A percentile compares a stretch with the other conserved stretches of the same genome.
These are phyloP conservation scores for Aspergillus tamarii DNA, from an alignment of 2,329 filamentous ascomycete genomes.

Conservation along the genomic window DNA sequence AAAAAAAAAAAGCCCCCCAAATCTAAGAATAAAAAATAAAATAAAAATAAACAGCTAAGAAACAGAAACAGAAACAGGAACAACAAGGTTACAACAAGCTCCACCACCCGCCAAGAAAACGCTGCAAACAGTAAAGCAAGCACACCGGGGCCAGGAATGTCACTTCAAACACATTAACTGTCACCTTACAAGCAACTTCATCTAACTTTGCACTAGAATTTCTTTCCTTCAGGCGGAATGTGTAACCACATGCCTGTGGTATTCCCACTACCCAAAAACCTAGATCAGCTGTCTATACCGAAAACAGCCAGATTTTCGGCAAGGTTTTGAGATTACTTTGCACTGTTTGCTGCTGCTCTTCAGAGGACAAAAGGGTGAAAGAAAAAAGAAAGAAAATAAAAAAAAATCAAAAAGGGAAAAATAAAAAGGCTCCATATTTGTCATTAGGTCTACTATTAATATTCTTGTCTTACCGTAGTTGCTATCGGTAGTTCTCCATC, in stretches of 20 bases:
- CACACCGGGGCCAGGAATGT: background rate
- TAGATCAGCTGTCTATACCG: background rate
- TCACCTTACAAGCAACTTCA: background rate
- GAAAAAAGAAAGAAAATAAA: too few relatives aligned
- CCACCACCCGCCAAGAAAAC: background rate
- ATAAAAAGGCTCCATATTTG: too few relatives aligned
- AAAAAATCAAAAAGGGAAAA: too few relatives aligned
- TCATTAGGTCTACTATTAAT: too few relatives aligned
- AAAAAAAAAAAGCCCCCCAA: background rate
- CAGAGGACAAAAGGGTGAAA: too few relatives aligned
- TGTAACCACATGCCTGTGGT: background rate
- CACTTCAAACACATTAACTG: background rate
- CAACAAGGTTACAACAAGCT: background rate
- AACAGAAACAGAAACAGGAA: background rate
- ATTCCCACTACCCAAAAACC: background rate
- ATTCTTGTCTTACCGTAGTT: too few relatives aligned
- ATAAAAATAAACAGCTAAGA: background rate
- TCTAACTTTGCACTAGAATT: background rate
- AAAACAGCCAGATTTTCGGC: background rate
- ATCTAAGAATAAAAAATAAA: background rate
- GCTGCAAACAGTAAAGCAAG: background rate
- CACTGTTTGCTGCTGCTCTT: too few relatives aligned
- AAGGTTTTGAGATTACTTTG: too few relatives aligned
- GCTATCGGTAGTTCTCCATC: too few relatives aligned
- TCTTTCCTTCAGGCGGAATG: too few relatives aligned